Conservation (phyloP, 164 flowering plant genomes). For the Magnolia officinalis region DNA sequence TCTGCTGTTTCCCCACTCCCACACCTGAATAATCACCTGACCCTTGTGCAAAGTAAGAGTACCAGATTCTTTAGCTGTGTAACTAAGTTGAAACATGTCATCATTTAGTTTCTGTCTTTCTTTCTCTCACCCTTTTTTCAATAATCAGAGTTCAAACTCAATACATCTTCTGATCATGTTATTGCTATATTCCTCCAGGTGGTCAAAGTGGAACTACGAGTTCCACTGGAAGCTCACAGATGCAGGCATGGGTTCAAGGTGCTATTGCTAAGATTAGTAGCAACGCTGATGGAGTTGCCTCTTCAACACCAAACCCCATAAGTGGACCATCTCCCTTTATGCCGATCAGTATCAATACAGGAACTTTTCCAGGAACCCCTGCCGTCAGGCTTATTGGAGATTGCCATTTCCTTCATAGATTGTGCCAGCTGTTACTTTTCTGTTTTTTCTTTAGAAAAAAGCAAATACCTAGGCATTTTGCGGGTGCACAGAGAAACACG, state of each 20-base stretch:
- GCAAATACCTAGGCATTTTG: conserved; percentile 61
- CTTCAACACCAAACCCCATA: conserved; percentile 69
- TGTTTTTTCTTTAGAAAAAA: conserved; percentile 87
- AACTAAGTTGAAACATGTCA: too few relatives aligned
- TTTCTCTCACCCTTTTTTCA: too few relatives aligned
- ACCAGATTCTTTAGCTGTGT: too few relatives aligned
- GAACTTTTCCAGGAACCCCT: conserved; percentile 99
- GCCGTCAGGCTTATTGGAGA: conserved; percentile 99
- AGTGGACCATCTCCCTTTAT: conserved; percentile 81
- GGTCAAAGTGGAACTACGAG: conserved; percentile 75
- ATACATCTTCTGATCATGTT: neutral
- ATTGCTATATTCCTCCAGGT: conserved; percentile 33
- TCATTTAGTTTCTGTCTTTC: too few relatives aligned
- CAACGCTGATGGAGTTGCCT: conserved; percentile 75
- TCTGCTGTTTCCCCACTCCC: too few relatives aligned
- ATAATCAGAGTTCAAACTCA: too few relatives aligned
- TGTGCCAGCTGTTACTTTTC: conserved; percentile 91
- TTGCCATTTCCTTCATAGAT: conserved; percentile 92
- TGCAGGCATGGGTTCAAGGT: conserved; percentile 99
- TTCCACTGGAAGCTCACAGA: conserved; percentile 87
- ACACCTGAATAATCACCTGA: too few relatives aligned
- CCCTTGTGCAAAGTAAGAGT: too few relatives aligned
- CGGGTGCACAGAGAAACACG: conserved; percentile 53
- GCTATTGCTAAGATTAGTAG: conserved; percentile 98
- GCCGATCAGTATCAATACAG: conserved; percentile 98